Evolutionary conservation across 352 stramenopile genomes (phyloP).

Genomic region (Pythium chondricola): DNA sequence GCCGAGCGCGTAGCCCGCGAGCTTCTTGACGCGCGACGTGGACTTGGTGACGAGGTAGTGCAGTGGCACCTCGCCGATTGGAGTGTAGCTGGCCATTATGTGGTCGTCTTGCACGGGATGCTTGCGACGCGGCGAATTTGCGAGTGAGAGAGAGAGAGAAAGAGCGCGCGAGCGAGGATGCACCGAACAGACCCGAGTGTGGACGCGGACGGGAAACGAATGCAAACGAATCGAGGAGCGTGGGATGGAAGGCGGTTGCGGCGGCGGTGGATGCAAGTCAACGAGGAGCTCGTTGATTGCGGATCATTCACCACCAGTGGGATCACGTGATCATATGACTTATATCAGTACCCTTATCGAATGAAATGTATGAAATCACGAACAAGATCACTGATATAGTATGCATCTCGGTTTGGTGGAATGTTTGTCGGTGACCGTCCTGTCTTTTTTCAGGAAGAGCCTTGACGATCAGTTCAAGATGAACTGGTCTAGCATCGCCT

Average conservation of each 20-base stretch:
- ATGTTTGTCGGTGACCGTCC: not conserved
- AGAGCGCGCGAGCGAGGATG: not conserved
- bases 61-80: slow-evolving; percentile 19
- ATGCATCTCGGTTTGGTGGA: no score
- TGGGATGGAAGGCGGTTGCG: no score
- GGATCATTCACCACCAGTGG: no score
- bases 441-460: not conserved
- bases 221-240: no score
- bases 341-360: no score
- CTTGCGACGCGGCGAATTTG: not conserved
- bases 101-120: no score
- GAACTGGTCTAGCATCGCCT: slow-evolving; percentile 19
- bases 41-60: slow-evolving; percentile 15
- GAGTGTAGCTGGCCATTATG: slow-evolving; percentile 11
- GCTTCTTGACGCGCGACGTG: slow-evolving; percentile 10
- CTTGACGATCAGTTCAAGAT: slow-evolving; percentile 5
- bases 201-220: not conserved
- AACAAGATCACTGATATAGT: no score
- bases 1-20: slow-evolving; percentile 12
- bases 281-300: no score
- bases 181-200: slow-evolving; percentile 1
- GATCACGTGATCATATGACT: no score
- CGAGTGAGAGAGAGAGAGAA: not conserved
- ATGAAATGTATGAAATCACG: no score
- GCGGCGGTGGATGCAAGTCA: no score